Conservation (phyloP, 139 green algal species). For the Yamagishiella unicocca region DNA sequence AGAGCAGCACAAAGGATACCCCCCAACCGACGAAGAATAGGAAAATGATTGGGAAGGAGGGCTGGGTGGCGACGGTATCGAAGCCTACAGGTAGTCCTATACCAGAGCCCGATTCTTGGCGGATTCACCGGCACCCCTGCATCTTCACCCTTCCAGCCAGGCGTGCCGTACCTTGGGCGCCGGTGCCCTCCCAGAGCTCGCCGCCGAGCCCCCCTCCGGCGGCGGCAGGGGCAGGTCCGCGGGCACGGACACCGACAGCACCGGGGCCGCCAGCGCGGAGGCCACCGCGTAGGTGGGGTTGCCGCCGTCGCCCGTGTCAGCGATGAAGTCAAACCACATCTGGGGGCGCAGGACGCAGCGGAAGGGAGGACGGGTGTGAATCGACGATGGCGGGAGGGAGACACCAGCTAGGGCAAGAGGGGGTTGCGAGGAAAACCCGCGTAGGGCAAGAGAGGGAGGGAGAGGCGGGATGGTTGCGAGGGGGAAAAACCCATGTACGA, state of each 20-base stretch:
- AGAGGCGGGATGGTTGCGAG: neutral
- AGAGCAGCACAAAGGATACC: neutral
- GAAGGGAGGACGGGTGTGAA: too few relatives aligned
- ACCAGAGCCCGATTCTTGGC: neutral
- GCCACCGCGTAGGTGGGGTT: constrained; percentile 90
- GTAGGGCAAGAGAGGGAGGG: neutral
- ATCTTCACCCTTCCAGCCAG: too few relatives aligned
- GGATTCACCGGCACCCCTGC: too few relatives aligned
- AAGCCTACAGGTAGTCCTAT: too few relatives aligned
- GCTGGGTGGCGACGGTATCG: too few relatives aligned
- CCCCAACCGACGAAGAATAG: too few relatives aligned
- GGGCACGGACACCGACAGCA: constrained; percentile 55
- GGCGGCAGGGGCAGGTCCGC: neutral
- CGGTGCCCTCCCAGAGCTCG: neutral
- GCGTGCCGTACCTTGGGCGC: neutral
- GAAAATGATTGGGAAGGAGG: too few relatives aligned
- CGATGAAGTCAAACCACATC: constrained; percentile 93
- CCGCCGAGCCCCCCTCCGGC: neutral
- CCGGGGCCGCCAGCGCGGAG: constrained; percentile 75
- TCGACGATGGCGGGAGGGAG: too few relatives aligned
- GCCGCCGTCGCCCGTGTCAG: constrained; percentile 90
- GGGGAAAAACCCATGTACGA: too few relatives aligned
- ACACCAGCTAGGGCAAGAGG: too few relatives aligned
- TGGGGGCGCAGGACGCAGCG: constrained; percentile 38
- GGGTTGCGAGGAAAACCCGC: too few relatives aligned